These are phyloP conservation scores for Pisolithus thermaeus DNA, from an alignment of 1,284 basidiomycete genomes.

Conservation along the genomic window DNA sequence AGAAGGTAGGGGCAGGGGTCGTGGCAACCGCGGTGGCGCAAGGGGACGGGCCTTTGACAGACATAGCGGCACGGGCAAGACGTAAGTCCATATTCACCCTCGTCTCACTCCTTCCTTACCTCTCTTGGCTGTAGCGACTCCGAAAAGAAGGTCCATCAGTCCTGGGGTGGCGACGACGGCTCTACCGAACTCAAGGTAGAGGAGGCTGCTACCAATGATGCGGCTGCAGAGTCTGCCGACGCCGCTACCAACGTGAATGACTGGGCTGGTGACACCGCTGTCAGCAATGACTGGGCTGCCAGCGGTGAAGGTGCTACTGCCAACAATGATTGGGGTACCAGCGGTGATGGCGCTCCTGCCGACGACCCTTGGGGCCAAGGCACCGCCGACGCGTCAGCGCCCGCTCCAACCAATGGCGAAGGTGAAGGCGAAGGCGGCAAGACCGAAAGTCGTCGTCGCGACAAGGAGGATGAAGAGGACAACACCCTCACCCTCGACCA, in stretches of 20 bases:
- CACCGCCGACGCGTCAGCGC: constrained; percentile 29
- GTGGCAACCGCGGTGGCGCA: constrained; percentile 44
- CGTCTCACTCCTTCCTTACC: constrained; percentile 1
- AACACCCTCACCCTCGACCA: constrained; percentile 86
- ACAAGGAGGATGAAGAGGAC: constrained; percentile 84
- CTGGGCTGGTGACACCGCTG: too few relatives aligned
- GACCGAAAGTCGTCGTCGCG: constrained; percentile 25
- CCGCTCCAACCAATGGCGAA: constrained; percentile 37
- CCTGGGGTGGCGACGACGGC: constrained; percentile 89
- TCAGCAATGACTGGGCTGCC: constrained; percentile 33
- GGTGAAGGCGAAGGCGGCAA: constrained; percentile 21
- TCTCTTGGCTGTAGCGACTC: constrained; percentile 55
- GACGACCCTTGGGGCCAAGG: constrained; percentile 36
- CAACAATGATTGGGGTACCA: constrained; percentile 39
- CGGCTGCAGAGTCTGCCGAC: constrained; percentile 37
- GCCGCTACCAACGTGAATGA: too few relatives aligned
- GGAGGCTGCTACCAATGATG: constrained; percentile 57
- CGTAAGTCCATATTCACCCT: constrained; percentile 37
- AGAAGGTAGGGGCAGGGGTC: constrained; percentile 36
- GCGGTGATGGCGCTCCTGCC: constrained; percentile 22
- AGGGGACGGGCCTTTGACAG: constrained; percentile 73
- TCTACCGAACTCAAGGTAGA: constrained; percentile 73
- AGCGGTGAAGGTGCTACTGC: too few relatives aligned
- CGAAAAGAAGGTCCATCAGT: constrained; percentile 87
- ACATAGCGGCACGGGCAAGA: constrained; percentile 80